Evolutionary conservation across 371 early-diverging fungal genomes (phyloP).

Genomic region (Mucor ambiguus): DNA sequence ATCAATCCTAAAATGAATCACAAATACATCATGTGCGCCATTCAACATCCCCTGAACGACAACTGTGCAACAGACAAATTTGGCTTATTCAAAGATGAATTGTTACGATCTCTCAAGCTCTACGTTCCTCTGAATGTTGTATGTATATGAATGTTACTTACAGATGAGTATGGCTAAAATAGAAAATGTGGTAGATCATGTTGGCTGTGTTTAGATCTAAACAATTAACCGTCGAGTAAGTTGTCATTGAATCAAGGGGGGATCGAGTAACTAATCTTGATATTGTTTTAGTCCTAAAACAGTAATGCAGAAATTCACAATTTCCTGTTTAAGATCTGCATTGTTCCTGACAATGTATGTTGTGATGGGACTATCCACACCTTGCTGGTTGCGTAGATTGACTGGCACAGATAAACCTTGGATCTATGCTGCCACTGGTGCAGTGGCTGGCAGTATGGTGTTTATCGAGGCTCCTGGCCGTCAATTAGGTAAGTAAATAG

Average conservation of each 20-base stretch:
- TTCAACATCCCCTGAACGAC: conserved; percentile 72
- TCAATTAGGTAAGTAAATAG: conserved; percentile 48
- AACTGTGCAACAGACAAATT: conserved; percentile 53
- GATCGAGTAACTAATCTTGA: background rate
- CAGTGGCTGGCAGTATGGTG: conserved; percentile 69
- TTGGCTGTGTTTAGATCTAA: conserved; percentile 52
- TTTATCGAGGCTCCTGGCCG: conserved; percentile 79
- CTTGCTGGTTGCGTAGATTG: conserved; percentile 66
- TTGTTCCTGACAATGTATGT: conserved; percentile 77
- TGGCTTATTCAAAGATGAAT: conserved; percentile 47
- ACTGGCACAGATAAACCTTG: conserved; percentile 56
- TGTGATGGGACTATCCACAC: conserved; percentile 59
- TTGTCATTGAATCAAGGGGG: background rate
- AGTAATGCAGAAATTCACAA: conserved; percentile 43
- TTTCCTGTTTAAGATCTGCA: conserved; percentile 68
- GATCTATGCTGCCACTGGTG: conserved; percentile 66
- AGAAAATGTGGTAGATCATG: conserved; percentile 47
- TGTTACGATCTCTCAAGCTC: conserved; percentile 60
- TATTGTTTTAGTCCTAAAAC: conserved; percentile 31
- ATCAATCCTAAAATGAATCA: conserved; percentile 59
- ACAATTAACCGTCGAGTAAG: conserved; percentile 52
- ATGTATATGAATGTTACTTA: conserved; percentile 17
- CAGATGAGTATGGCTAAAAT: background rate
- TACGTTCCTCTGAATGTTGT: conserved; percentile 76
- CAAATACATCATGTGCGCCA: conserved; percentile 68